phyloP scores from a whole-genome alignment of 192 early-diverging fungal species.

The Backusella circina region DNA sequence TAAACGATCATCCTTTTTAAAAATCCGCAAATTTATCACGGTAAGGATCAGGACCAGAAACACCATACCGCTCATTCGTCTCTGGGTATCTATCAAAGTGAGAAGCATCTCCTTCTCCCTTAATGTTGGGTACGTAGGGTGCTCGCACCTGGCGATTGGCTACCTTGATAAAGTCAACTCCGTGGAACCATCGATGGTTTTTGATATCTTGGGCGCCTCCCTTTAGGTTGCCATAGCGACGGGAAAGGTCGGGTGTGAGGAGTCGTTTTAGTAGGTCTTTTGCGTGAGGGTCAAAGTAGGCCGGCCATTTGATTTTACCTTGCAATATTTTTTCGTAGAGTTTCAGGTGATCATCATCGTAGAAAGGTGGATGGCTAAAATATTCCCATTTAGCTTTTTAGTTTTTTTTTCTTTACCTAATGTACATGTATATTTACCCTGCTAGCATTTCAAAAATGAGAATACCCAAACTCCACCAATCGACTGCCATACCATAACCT shows the following conservation, averaged over 20 bases:
- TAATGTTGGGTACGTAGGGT: slow-evolving; percentile 23
- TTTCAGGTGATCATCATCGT: slow-evolving; percentile 93
- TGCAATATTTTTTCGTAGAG: slow-evolving; percentile 97
- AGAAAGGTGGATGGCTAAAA: slow-evolving; percentile 84
- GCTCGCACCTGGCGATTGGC: slow-evolving; percentile 14
- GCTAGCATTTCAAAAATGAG: slow-evolving; percentile 97
- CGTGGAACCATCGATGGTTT: slow-evolving; percentile 86
- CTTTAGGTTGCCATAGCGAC: slow-evolving; percentile 88
- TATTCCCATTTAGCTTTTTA: not conserved
- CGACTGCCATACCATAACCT: slow-evolving; percentile 94
- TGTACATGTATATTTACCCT: slow-evolving; percentile 53
- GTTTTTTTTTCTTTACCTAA: not conserved
- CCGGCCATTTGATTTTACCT: slow-evolving; percentile 84
- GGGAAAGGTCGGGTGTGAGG: slow-evolving; percentile 83
- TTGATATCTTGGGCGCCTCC: slow-evolving; percentile 90
- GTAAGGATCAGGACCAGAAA: slow-evolving; percentile 11
- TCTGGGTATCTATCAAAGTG: slow-evolving; percentile 97
- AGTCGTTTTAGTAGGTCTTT: slow-evolving; percentile 89
- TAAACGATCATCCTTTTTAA: not conserved
- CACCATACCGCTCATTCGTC: slow-evolving; percentile 85
- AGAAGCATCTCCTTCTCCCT: slow-evolving; percentile 82
- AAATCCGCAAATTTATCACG: slow-evolving; percentile 12
- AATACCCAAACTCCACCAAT: slow-evolving; percentile 99
- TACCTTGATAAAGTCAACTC: slow-evolving; percentile 61
- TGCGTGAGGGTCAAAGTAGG: slow-evolving; percentile 76